A percentile compares a stretch with the other conserved stretches of the same genome.
Conservation (phyloP, 2,329 filamentous ascomycete species). For the Curvularia eragrostidis region DNA sequence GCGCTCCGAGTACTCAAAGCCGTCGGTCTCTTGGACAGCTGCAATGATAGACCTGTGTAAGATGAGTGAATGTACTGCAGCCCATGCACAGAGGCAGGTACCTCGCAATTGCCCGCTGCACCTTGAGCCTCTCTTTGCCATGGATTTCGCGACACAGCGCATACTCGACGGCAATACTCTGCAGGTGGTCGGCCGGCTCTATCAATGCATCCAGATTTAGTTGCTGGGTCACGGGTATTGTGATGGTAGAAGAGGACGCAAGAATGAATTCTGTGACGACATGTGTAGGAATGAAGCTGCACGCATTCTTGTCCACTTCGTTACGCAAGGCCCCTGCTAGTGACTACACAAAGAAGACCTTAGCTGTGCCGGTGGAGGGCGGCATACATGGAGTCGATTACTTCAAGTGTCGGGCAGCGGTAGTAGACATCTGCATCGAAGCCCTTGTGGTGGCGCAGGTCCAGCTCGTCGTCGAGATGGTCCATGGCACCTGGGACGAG, state of each 20-base stretch:
- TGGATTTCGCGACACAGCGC: slow-evolving; percentile 37
- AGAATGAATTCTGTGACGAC: slow-evolving; percentile 46
- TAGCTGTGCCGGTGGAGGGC: slow-evolving; percentile 17
- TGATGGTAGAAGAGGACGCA: slow-evolving; percentile 38
- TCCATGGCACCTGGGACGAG: slow-evolving; percentile 28
- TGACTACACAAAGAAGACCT: slow-evolving; percentile 28
- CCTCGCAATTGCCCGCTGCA: slow-evolving; percentile 41
- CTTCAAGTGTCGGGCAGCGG: slow-evolving; percentile 38
- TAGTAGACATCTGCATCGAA: slow-evolving; percentile 45
- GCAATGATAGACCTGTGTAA: slow-evolving; percentile 36
- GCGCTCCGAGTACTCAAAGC: slow-evolving; percentile 45
- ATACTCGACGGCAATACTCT: slow-evolving; percentile 40
- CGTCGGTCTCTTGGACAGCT: slow-evolving; percentile 41
- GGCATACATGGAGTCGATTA: slow-evolving; percentile 20
- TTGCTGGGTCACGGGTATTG: slow-evolving; percentile 39
- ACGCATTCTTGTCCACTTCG: slow-evolving; percentile 37
- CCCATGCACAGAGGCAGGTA: slow-evolving; percentile 9
- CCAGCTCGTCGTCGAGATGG: slow-evolving; percentile 41
- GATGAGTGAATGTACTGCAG: slow-evolving; percentile 11
- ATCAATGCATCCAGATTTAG: slow-evolving; percentile 34
- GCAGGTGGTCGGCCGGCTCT: slow-evolving; percentile 35
- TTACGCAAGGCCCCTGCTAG: slow-evolving; percentile 40
- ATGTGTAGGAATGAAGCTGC: slow-evolving; percentile 38
- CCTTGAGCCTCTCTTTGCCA: slow-evolving; percentile 37
- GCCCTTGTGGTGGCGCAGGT: slow-evolving; percentile 39